Base-by-base conservation (phyloP, 2,329 filamentous ascomycete genomes). In the Ceratocystis smalleyi region DNA sequence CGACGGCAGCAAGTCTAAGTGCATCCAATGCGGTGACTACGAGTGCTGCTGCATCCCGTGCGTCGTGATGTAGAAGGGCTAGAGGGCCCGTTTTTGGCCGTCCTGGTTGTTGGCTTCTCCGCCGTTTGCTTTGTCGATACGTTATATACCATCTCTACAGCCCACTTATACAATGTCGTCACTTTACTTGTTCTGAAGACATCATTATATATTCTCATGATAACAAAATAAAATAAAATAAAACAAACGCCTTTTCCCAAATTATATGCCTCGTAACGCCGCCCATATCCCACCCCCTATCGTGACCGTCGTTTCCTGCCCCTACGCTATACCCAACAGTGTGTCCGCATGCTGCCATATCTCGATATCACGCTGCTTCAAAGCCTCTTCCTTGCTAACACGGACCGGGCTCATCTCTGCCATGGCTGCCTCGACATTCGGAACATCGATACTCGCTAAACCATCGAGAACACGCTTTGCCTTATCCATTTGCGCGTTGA, bases 381-480 rank as follows among this genome's bases (percentile, higher is more conserved):
- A 54, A 17, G 45, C n/a, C 19, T 43, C 47, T 4, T 27, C 30
- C 54, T 59, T 43, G 40, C 59, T 35, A 8, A 24, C 19, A 12
- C 59, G 17, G 12, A 40, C 54, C 30, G 35, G 12, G 2, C 27
- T 35, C 43, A 59, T 40, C 7, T 60, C 54, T 22, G 40, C 54
- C 19, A 62, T 57, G 19, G 40, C 59, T 17, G 59, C 43, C n/a
- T 59, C 60, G 15, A 45, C 61, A 32, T 60, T 68, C 7, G 64
- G 64, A 12, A 70, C 64, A 61, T 77, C 77, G 67, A 83, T 71
- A 68, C 79, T 80, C 1, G 78, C 82, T 61, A 96, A 77, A 0
- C 85, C 86, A 65, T 84, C 83, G 67, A 96, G 79, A 64, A 92
- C 79, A 47, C 83, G 80, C 70, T 85, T 83, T 67, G 94, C 88